Percentiles rank a stretch among this genome's conserved stretches.
phyloP scores from a whole-genome alignment of 768 basidiomycete species.

The Cystobasidiopsis lactophilus region DNA sequence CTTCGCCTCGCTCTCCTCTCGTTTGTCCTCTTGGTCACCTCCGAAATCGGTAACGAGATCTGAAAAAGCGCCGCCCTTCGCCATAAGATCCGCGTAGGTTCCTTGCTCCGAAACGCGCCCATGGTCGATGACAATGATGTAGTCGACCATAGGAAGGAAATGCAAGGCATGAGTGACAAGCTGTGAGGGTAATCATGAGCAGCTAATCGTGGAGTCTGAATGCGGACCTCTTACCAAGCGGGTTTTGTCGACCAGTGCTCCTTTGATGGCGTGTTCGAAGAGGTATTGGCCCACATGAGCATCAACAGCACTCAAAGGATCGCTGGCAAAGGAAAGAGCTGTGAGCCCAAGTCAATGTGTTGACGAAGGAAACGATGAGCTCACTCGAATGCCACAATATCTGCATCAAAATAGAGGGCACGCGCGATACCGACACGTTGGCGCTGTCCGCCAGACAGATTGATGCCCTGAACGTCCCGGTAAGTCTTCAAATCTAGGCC shows the following conservation, averaged over 20 bases:
- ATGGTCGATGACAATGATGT: conserved; percentile 55
- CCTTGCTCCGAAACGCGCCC: conserved; percentile 64
- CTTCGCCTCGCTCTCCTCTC: conserved; percentile 29
- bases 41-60: conserved; percentile 59
- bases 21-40: conserved; percentile 33
- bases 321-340: conserved; percentile 81
- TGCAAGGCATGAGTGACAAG: conserved; percentile 83
- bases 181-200: background rate
- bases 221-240: conserved; percentile 29
- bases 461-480: conserved; percentile 40
- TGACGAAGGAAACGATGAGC: conserved; percentile 27
- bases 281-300: conserved; percentile 74
- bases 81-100: conserved; percentile 51
- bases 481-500: too few relatives aligned
- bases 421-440: conserved; percentile 70
- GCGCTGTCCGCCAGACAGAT: conserved; percentile 58
- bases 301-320: conserved; percentile 43
- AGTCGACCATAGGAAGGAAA: conserved; percentile 70
- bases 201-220: background rate
- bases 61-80: conserved; percentile 43
- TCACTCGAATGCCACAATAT: conserved; percentile 78
- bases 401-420: conserved; percentile 62
- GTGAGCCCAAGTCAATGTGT: conserved; percentile 27
- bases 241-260: conserved; percentile 43
- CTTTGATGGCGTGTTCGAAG: conserved; percentile 60